phyloP scores from a whole-genome alignment of 2,329 filamentous ascomycete genomes.

The Nakataea oryzae region DNA sequence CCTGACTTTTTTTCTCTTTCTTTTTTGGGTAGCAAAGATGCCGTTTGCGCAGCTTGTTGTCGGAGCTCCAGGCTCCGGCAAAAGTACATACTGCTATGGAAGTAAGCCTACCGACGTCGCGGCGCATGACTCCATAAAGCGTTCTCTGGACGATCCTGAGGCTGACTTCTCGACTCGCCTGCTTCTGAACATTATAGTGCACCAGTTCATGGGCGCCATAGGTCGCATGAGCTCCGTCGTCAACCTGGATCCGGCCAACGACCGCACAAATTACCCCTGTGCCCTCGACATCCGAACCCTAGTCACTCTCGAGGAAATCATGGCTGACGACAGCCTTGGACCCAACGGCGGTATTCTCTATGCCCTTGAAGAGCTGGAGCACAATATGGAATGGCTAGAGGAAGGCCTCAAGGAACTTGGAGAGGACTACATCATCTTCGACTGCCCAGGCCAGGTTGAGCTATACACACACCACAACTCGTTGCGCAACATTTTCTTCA shows the following conservation, averaged over 20 bases:
- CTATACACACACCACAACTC: conserved; percentile 93
- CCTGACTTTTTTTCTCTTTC: too few relatives aligned
- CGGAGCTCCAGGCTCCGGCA: conserved; percentile 89
- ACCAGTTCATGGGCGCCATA: conserved; percentile 95
- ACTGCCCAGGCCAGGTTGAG: conserved; percentile 95
- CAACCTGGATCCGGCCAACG: conserved; percentile 95
- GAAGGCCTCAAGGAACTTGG: conserved; percentile 67
- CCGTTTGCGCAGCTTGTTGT: conserved; percentile 70
- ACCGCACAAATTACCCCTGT: conserved; percentile 77
- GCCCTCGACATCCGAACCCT: conserved; percentile 85
- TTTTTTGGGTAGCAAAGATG: conserved; percentile 23
- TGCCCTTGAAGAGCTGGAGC: conserved; percentile 87
- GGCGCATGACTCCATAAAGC: conserved; percentile 2
- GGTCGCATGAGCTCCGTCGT: conserved; percentile 90
- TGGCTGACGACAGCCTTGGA: conserved; percentile 81
- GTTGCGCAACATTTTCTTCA: conserved; percentile 82
- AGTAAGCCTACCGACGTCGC: conserved; percentile 38
- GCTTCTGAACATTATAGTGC: conserved; percentile 45
- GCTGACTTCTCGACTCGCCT: not conserved
- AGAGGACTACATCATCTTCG: conserved; percentile 90
- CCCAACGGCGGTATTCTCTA: conserved; percentile 91
- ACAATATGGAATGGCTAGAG: conserved; percentile 89
- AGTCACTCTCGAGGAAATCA: conserved; percentile 86
- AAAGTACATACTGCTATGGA: conserved; percentile 97
- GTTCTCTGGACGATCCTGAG: not conserved